Base-by-base conservation (phyloP, 225 moss, liverwort and hornwort species). In the Antitrichia curtipendula region DNA sequence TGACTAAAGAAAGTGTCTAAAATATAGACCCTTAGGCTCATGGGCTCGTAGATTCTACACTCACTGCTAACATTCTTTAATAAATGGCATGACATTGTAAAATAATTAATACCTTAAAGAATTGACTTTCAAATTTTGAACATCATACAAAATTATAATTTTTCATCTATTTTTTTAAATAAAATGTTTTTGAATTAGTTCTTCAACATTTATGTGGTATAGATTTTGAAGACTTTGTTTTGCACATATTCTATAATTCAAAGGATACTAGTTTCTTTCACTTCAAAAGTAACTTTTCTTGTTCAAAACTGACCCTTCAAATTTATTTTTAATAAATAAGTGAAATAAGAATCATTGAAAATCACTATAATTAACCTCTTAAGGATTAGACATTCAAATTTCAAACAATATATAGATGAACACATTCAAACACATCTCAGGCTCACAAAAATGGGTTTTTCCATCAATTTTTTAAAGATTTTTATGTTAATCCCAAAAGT, bases 181-280 rank as follows among this genome's bases (percentile, higher is more conserved):
- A 16, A 9, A 27, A 0, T 1, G 28, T 16, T 28, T 0, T 28
- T 29, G 1, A 4, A 1, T 45, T 45, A 10, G 0, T 72, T 45
- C 16, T 72, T 29, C 29, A 6, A 72, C 6, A 29, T 29, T 45
- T 45, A 7, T 29, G 47, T 18, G 6, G 0, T 18, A 29, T 45
- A 45, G 8, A 45, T 28, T 43, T 28, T 43, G 3, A 72, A 28
- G 16, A 45, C 3, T 72, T 10, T 25, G 3, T 16, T 43, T 45
- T 45, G 6, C 16, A 16, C 6, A 72, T 45, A 71, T 25, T 41
- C 70, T 41, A 70, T 14, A 14, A 24, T 4, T 69, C 69, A 69
- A 40, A 40, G 13, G 4, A 2, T 38, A 38, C 13, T 2, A 3
- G 7, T 17, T 17, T 21, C 6, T 25, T 27, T 41, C 15, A 25